These are phyloP conservation scores for Populus hybrid DNA, from an alignment of 441 rosid species.

Conservation along the genomic window DNA sequence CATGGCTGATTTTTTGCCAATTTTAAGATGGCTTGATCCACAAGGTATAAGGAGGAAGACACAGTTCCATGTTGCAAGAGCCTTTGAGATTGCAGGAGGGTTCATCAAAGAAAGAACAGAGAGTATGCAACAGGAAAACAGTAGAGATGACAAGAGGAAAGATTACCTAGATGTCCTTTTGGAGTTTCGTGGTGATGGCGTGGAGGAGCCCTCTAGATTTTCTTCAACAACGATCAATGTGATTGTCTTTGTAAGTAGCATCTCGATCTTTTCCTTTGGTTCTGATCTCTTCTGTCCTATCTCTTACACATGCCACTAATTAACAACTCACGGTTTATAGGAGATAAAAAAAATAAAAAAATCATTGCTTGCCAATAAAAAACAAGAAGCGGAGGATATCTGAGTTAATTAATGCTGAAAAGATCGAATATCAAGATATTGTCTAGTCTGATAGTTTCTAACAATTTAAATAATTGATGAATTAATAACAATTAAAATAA, in stretches of 20 bases:
- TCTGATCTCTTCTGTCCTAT: not conserved
- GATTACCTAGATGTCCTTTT: slow-evolving; percentile 28
- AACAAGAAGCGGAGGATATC: too few relatives aligned
- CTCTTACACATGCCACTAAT: too few relatives aligned
- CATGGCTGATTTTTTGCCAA: slow-evolving; percentile 62
- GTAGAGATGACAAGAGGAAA: slow-evolving; percentile 17
- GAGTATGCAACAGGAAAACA: not conserved
- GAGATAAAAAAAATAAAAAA: too few relatives aligned
- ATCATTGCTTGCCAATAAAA: too few relatives aligned
- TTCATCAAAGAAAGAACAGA: slow-evolving; percentile 58
- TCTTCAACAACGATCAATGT: slow-evolving; percentile 13
- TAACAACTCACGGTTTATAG: too few relatives aligned
- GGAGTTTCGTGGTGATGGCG: slow-evolving; percentile 33
- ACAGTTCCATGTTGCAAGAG: slow-evolving; percentile 47
- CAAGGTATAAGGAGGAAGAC: slow-evolving; percentile 63
- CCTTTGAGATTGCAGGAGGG: slow-evolving; percentile 53
- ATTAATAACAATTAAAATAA: too few relatives aligned
- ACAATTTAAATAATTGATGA: too few relatives aligned
- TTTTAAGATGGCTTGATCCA: slow-evolving; percentile 61
- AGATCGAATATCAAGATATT: too few relatives aligned
- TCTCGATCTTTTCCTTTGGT: not conserved
- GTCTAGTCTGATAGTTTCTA: too few relatives aligned
- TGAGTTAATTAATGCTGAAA: too few relatives aligned
- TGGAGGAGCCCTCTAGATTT: slow-evolving; percentile 26
- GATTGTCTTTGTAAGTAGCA: slow-evolving; percentile 18